Conservation (phyloP, 345 rosid species). For the Mercurialis annua region DNA sequence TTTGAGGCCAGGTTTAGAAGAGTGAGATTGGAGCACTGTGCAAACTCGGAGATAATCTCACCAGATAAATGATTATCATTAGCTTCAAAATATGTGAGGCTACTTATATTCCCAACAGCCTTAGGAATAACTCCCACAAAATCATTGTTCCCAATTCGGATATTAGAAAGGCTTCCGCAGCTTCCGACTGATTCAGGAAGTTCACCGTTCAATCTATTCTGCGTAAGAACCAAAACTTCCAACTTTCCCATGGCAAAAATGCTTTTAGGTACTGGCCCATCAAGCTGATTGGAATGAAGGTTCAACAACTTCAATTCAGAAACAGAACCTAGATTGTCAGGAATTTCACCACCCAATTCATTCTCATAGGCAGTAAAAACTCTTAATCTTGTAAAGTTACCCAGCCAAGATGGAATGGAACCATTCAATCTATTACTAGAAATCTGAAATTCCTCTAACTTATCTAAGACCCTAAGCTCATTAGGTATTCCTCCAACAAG, state of each 20-base stretch:
- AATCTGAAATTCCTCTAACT: slow-evolving; percentile 70
- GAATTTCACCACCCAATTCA: slow-evolving; percentile 57
- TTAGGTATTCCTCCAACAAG: slow-evolving; percentile 52
- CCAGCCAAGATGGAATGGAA: slow-evolving; percentile 76
- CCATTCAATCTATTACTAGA: slow-evolving; percentile 75
- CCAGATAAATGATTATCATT: slow-evolving; percentile 82
- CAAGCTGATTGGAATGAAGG: slow-evolving; percentile 83
- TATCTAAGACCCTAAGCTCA: slow-evolving; percentile 39
- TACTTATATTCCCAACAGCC: slow-evolving; percentile 68
- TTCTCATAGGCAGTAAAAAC: slow-evolving; percentile 85
- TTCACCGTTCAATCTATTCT: slow-evolving; percentile 60
- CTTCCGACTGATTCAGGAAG: slow-evolving; percentile 68
- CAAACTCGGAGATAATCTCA: slow-evolving; percentile 64
- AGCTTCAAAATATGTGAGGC: slow-evolving; percentile 92
- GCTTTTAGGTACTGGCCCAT: slow-evolving; percentile 74
- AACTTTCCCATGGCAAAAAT: slow-evolving; percentile 78
- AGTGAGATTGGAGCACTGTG: slow-evolving; percentile 77
- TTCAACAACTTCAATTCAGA: slow-evolving; percentile 70
- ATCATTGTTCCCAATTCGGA: slow-evolving; percentile 79
- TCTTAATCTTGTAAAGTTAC: slow-evolving; percentile 61
- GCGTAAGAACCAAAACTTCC: slow-evolving; percentile 72
- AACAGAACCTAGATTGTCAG: slow-evolving; percentile 57
- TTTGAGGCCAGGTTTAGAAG: slow-evolving; percentile 82
- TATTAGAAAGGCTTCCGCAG: slow-evolving; percentile 72
- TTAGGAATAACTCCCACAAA: slow-evolving; percentile 76